Conservation (phyloP, 306 rosid species). For the Lablab purpureus region DNA sequence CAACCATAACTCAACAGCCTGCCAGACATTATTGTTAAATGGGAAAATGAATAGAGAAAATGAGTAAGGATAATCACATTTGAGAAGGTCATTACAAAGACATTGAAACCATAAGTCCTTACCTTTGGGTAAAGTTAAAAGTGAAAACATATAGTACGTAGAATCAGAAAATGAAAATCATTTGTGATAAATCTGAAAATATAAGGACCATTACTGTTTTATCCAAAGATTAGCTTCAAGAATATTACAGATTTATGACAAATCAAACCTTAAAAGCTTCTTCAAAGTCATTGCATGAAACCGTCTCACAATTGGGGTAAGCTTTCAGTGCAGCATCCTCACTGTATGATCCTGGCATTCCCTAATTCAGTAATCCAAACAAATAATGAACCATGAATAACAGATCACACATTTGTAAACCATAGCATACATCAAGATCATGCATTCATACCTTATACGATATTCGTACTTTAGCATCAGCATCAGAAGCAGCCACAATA, state of each 20-base stretch:
- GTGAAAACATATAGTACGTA: too few relatives aligned
- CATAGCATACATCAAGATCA: constrained; percentile 40
- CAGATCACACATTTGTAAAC: constrained; percentile 19
- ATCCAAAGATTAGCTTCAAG: constrained; percentile 25
- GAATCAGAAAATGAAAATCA: too few relatives aligned
- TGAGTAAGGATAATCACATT: background rate
- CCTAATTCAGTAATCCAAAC: constrained; percentile 60
- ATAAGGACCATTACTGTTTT: background rate
- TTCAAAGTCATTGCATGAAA: constrained; percentile 75
- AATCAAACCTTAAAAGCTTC: constrained; percentile 71
- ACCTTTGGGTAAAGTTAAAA: background rate
- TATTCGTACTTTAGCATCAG: constrained; percentile 54
- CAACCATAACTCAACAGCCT: constrained; percentile 84
- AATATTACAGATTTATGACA: constrained; percentile 24
- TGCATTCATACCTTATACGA: constrained; percentile 74
- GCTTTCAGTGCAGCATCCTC: constrained; percentile 82
- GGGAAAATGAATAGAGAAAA: constrained; percentile 9
- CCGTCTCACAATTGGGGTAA: constrained; percentile 71
- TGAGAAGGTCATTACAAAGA: constrained; percentile 38
- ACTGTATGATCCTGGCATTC: constrained; percentile 67
- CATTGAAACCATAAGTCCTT: background rate
- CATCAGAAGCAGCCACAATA: constrained; percentile 52
- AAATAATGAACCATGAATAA: constrained; percentile 39
- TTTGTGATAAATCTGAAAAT: background rate
- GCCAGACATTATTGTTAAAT: constrained; percentile 1